phyloP scores from a whole-genome alignment of 176 grass and related monocot genomes.

The Tillandsia leiboldiana region DNA sequence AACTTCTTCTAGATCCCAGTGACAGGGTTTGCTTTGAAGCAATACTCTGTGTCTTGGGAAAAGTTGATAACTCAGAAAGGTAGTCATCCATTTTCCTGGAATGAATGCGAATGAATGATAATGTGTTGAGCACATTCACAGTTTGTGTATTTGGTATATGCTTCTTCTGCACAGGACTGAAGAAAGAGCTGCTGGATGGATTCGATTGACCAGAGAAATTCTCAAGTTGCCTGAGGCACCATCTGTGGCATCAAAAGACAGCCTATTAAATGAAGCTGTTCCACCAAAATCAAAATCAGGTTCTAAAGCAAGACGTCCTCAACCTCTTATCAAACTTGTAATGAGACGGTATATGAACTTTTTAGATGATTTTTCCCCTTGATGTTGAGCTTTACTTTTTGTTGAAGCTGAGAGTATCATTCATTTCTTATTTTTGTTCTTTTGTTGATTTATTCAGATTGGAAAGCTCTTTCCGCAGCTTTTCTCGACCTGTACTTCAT shows the following conservation, averaged over 20 bases:
- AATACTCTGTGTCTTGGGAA: constrained; percentile 91
- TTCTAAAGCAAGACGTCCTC: constrained; percentile 83
- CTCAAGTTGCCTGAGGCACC: constrained; percentile 97
- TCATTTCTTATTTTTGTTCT: neutral
- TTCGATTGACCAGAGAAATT: constrained; percentile 94
- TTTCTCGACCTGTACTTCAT: constrained; percentile 91
- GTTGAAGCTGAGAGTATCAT: neutral
- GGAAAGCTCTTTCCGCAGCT: constrained; percentile 97
- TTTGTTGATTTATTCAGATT: constrained; percentile 44
- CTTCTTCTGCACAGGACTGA: constrained; percentile 51
- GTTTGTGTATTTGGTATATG: constrained; percentile 1
- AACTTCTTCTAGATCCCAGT: constrained; percentile 96
- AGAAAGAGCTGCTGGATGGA: constrained; percentile 95
- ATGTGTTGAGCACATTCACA: neutral
- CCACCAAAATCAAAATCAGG: constrained; percentile 32
- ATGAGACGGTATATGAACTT: constrained; percentile 64
- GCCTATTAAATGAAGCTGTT: constrained; percentile 38
- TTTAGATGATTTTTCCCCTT: constrained; percentile 10
- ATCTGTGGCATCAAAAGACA: constrained; percentile 66
- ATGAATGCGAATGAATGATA: constrained; percentile 4
- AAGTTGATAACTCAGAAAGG: constrained; percentile 94
- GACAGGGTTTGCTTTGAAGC: constrained; percentile 99
- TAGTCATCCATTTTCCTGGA: constrained; percentile 20
- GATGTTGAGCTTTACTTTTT: neutral
- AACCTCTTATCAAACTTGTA: constrained; percentile 90